These are phyloP conservation scores for Carex arenaria DNA, from an alignment of 202 grass and related monocot genomes.

Conservation along the genomic window DNA sequence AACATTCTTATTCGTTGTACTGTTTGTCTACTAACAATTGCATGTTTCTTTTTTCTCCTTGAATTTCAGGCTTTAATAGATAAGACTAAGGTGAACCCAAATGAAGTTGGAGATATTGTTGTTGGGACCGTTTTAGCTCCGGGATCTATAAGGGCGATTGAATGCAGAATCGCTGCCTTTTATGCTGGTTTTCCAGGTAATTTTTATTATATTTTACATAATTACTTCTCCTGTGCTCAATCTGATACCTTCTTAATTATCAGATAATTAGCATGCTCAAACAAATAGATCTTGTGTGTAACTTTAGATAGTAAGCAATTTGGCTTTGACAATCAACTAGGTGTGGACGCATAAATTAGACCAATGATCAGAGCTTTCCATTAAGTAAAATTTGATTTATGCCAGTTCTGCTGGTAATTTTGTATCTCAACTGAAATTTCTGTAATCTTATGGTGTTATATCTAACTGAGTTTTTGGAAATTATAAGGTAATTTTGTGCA, in stretches of 20 bases:
- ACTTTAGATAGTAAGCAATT: not conserved
- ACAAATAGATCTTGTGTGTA: not conserved
- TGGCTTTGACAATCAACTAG: not conserved
- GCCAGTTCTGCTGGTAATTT: not conserved
- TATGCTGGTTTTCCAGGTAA: slow-evolving; percentile 85
- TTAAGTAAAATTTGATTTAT: not conserved
- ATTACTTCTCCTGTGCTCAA: not conserved
- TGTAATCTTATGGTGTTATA: not conserved
- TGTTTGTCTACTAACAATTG: not conserved
- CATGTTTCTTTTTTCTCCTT: slow-evolving; percentile 11
- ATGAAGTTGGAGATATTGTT: slow-evolving; percentile 87
- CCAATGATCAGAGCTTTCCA: not conserved
- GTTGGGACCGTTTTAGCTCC: slow-evolving; percentile 86
- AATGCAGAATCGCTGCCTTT: slow-evolving; percentile 86
- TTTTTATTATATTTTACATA: not conserved
- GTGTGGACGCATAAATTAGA: not conserved
- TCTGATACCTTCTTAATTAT: not conserved
- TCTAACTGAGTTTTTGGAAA: not conserved
- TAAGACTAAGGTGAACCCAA: slow-evolving; percentile 66
- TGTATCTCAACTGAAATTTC: not conserved
- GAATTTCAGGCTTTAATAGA: slow-evolving; percentile 60
- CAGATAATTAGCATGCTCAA: not conserved
- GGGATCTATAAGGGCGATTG: slow-evolving; percentile 80
- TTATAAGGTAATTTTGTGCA: not conserved
- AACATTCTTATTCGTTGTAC: not conserved